Evolutionary conservation across 352 stramenopile species (phyloP).

Genomic region (Phytopythium montanum): DNA sequence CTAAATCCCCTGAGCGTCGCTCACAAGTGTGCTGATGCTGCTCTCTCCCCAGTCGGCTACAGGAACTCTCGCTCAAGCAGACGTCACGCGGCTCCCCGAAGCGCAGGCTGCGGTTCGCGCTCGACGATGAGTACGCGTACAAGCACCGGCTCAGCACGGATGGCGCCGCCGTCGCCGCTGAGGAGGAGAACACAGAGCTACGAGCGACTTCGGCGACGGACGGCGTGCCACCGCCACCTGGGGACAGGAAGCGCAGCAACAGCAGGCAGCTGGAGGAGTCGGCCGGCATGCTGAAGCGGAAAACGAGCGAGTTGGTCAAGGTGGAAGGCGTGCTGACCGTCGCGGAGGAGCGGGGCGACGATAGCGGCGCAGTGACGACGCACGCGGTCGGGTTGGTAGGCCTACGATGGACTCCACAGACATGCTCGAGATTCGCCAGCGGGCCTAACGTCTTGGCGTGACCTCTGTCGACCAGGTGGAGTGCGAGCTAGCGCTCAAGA

Average conservation of each 20-base stretch:
- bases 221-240: background rate
- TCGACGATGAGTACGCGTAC: constrained; percentile 3
- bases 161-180: background rate
- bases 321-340: constrained; percentile 47
- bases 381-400: constrained; percentile 49
- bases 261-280: constrained; percentile 14
- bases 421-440: background rate
- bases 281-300: constrained; percentile 2
- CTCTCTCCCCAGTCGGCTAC: constrained; percentile 15
- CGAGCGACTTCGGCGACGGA: background rate
- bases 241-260: constrained; percentile 32
- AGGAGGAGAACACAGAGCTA: background rate
- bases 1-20: too few relatives aligned
- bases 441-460: background rate
- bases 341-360: constrained; percentile 33
- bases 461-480: constrained; percentile 25
- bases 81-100: constrained; percentile 17
- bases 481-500: constrained; percentile 38
- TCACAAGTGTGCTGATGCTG: too few relatives aligned
- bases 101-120: constrained; percentile 20
- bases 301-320: constrained; percentile 30
- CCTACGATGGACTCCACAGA: background rate
- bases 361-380: constrained; percentile 7
- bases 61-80: constrained; percentile 31
- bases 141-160: background rate